Evolutionary conservation across 2,329 filamentous ascomycete genomes (phyloP), one percentile per base, ranked within the genome.

Genomic region (Xylariales sp.): DNA sequence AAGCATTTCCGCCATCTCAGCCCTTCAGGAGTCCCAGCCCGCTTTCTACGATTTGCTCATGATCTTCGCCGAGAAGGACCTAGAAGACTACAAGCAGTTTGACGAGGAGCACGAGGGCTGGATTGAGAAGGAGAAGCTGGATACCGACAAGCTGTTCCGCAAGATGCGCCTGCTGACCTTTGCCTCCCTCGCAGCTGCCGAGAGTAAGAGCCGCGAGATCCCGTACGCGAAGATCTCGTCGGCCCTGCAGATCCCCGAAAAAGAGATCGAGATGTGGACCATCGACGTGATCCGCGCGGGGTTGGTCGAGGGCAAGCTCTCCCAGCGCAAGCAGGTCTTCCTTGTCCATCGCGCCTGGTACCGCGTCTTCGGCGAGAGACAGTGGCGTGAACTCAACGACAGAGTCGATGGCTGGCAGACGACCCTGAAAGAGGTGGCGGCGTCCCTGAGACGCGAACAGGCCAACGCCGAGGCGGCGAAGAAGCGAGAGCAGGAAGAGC

Each of bases 101-200:
- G 82, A 88, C 62, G 86, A 94, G 57, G 88, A 94, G 70, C 88
- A 95, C 68, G 78, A 86, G 50, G 86, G 84, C 48, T 95, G 88
- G 70, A 70, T 97, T 46, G 83, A 90, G 64, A 76, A 84, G 57
- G 78, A 88, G 58, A 78, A 80, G 50, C 76, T 84, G 36, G 83
- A 95, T 60, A 75, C 78, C 56, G 78, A 78, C 40, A 81, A 80
- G 48, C 78, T 97, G 52, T 82, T 89, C 74, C 88, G 86, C 65
- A 98, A 98, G 76, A 96, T 97, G 78, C 88, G 93, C 54, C 81
- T 98, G 33, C 78, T 98, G 45, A 97, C 93, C 11, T 86, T 98
- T 52, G 85, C 91, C 51, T 91, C 86, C 51, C 76, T 97, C 51
- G 89, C 91, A 15, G 88, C 91, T 27, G 82, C 85, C 52, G 85